Percentiles rank a stretch among this genome's conserved stretches.
Evolutionary conservation across 208 protist species (phyloP).

Genomic region (Acanthamoeba sp.): DNA sequence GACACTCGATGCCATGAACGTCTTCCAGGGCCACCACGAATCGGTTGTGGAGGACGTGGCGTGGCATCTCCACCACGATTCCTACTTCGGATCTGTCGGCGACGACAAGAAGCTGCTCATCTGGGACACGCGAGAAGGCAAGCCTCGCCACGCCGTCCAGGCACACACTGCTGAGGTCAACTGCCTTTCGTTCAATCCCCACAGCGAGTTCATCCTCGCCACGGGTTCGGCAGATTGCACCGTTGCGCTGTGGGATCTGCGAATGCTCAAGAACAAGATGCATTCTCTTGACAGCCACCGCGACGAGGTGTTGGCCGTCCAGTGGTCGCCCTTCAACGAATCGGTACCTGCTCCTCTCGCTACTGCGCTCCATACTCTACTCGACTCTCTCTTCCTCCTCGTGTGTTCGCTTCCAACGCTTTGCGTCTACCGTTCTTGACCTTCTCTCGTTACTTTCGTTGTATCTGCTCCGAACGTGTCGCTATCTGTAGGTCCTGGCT

Average conservation of each 20-base stretch:
- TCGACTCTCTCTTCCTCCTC: too few species aligned
- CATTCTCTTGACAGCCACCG: conserved; percentile 90
- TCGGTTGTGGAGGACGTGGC: conserved; percentile 94
- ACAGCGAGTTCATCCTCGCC: conserved; percentile 90
- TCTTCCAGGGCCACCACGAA: conserved; percentile 41
- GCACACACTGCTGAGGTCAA: conserved; percentile 92
- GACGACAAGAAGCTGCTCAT: conserved; percentile 94
- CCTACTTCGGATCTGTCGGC: conserved; percentile 94
- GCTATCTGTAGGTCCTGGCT: conserved; percentile 85
- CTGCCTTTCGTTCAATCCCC: conserved; percentile 94
- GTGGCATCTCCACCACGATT: conserved; percentile 93
- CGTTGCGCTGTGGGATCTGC: conserved; percentile 93
- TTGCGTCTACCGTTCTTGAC: too few species aligned
- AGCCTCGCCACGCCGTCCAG: conserved; percentile 78
- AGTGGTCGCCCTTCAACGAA: conserved; percentile 90
- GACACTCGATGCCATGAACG: conserved; percentile 65
- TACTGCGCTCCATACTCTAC: not conserved
- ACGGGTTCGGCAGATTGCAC: conserved; percentile 92
- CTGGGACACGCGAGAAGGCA: conserved; percentile 91
- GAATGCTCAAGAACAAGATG: conserved; percentile 91
- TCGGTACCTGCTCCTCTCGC: conserved; percentile 72
- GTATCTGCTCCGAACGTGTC: too few species aligned
- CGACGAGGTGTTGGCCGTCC: conserved; percentile 90
- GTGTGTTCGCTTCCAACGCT: too few species aligned
- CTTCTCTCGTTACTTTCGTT: not conserved